Evolutionary conservation across 2,329 filamentous ascomycete genomes (phyloP), one percentile per base, ranked within the genome.

Genomic region (Ceratocystis ficicola): DNA sequence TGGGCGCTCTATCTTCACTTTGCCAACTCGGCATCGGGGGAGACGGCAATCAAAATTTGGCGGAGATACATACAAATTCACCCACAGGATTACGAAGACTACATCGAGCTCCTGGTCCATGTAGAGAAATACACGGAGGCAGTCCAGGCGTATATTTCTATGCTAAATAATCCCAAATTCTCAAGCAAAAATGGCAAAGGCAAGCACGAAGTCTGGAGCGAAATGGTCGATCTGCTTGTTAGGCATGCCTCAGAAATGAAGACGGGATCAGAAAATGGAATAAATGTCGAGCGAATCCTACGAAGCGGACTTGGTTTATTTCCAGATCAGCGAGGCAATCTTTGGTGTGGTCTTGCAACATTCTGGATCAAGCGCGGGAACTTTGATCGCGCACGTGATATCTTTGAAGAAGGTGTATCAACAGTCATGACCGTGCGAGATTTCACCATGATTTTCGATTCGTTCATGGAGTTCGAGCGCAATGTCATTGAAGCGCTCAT

Each of bases 391-490:
- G 92, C 94, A 15, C 82, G 95, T 69, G 94, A 99, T 74, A 82
- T 95, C 2, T 97, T 96, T 70, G 94, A 99, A 76, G 92, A 97
- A 75, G 95, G 90, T 57, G 90, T 97, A 70, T 96, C 90, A 10
- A 97, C 93, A 1, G 95, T 96, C 69, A 97, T 97, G 93, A 99
- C 94, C 1, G 92, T 99, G 57, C 87, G 94, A 66, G 94, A 99
- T 76, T 99, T 99, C 73, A 95, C 92, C 0, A 83, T 97, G 65
- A 87, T 97, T 59, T 99, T 99, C 71, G 94, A 99, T 75, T 89
- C 92, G 0, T 99, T 97, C 72, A 87, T 89, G 41, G 94, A 99
- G 75, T 96, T 96, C 69, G 94, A 99, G 75, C 95, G 99, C 76
- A 93, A 92, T 0, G 87, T 97, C 70, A 96, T 97, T 69, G 87